Conservation (phyloP, 495 filamentous ascomycete genomes). For the Hypoxylon intermedium region DNA sequence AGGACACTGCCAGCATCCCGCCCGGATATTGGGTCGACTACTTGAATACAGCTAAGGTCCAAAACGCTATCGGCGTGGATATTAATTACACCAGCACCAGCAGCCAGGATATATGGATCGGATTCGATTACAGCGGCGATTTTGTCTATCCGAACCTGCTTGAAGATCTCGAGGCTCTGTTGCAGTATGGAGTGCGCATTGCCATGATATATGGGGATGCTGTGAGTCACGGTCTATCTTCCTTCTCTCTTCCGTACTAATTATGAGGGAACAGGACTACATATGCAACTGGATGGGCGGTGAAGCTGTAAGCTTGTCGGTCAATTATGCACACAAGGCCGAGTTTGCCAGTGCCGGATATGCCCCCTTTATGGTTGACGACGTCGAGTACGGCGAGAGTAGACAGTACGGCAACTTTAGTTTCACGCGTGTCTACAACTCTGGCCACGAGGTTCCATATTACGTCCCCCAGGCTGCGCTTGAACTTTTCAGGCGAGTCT, state of each 20-base stretch:
- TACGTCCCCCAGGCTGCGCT: conserved; percentile 53
- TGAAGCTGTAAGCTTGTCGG: conserved; percentile 60
- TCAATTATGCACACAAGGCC: conserved; percentile 53
- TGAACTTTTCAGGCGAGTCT: conserved; percentile 47
- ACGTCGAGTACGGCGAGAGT: conserved; percentile 41
- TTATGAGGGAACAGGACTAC: conserved; percentile 50
- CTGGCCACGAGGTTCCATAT: conserved; percentile 40
- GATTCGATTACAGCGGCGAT: conserved; percentile 58
- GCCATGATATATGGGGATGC: conserved; percentile 56
- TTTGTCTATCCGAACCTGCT: conserved; percentile 55
- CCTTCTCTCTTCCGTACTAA: not conserved
- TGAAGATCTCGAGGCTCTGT: conserved; percentile 54
- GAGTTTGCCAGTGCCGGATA: conserved; percentile 61
- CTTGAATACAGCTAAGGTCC: conserved; percentile 53
- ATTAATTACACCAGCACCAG: conserved; percentile 56
- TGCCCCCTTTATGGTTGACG: conserved; percentile 47
- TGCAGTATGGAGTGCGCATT: conserved; percentile 54
- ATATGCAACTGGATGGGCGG: conserved; percentile 72
- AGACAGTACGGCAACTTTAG: conserved; percentile 68
- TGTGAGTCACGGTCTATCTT: conserved; percentile 17
- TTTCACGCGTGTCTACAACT: conserved; percentile 61
- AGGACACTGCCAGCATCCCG: conserved; percentile 56
- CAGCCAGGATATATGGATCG: conserved; percentile 45
- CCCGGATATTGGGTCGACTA: conserved; percentile 56
- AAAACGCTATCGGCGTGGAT: conserved; percentile 59